Evolutionary conservation across 129 eudicot genomes (phyloP).

Genomic region (Pulicaria dysenterica): DNA sequence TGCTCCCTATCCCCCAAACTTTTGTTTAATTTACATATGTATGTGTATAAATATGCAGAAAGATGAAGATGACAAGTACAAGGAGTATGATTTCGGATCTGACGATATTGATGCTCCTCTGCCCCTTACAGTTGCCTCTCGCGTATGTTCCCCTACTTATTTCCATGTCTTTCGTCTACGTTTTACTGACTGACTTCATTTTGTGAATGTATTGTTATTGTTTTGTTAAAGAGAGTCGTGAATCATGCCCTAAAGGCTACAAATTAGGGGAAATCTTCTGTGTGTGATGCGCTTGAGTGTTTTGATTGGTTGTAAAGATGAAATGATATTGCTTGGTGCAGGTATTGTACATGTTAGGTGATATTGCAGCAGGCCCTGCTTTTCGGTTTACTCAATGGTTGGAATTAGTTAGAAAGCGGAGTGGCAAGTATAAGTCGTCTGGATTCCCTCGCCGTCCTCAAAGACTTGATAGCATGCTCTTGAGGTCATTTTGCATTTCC

Average conservation of each 20-base stretch:
- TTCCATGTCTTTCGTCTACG: background rate
- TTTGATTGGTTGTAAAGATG: conserved; percentile 8
- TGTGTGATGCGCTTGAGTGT: background rate
- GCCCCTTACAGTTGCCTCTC: conserved; percentile 84
- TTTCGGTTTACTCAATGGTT: conserved; percentile 84
- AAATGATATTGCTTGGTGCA: conserved; percentile 38
- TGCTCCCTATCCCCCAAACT: conserved; percentile 12
- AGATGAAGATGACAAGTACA: conserved; percentile 63
- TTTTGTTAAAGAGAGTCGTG: background rate
- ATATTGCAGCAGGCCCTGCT: conserved; percentile 83
- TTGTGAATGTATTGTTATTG: background rate
- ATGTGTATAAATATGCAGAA: conserved; percentile 58
- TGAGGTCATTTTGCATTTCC: conserved; percentile 47
- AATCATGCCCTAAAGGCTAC: conserved; percentile 5
- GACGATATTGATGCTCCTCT: conserved; percentile 68
- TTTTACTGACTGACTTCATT: background rate
- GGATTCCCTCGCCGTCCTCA: conserved; percentile 76
- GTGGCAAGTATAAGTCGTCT: conserved; percentile 64
- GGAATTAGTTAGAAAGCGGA: conserved; percentile 88
- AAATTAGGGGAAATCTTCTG: background rate
- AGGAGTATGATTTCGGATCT: conserved; percentile 59
- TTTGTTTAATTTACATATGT: background rate
- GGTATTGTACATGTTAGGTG: conserved; percentile 95
- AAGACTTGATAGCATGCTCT: conserved; percentile 53
- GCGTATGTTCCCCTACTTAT: conserved; percentile 44